Base-by-base conservation (phyloP, 129 eudicot species). In the Flaveria robusta region DNA sequence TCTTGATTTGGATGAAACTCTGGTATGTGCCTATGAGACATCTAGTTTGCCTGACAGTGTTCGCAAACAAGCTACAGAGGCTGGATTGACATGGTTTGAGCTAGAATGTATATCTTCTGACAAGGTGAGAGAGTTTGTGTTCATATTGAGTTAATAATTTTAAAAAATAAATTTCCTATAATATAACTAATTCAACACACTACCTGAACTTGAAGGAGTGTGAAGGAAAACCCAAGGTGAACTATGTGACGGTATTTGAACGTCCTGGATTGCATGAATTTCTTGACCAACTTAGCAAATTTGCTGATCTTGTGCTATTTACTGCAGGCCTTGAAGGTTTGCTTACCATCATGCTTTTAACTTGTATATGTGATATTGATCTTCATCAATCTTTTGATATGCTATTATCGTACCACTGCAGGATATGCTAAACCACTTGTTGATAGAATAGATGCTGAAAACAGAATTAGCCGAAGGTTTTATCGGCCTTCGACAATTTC, bases 301-400 rank as follows among this genome's bases (percentile, higher is more conserved):
- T 91, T 87, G 97, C 99, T 27, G 94, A 91, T 82, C 90, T 95
- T 51, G 95, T 95, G 59, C 79, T 95, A 70, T 95, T 95, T 83
- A 95, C 99, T 16, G 99, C 99, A 16, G 99, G 97, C 63, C 99
- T 95, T 81, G 99, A 95, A 95, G 99, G 99, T 94, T 81, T 56
- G 71, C 58, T 56, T 34, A 20, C 68, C 12, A 14, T 66, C 62
- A 64, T 67, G 11, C 12, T 77, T 39, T 71, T 68, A 58, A 16
- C 75, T 64, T 74, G 69, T 22, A 26, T 68, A 9, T 74, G 13
- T 43, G 47, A 16, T 42, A 39, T 26, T 47, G 71, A 56, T 20
- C 66, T 66, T 74, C n/a, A 27, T 68, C 77, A 58, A 19, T 7
- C 63, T 85, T 66, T 69, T 76, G 20, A 76, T 52, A 18, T 85